phyloP scores from a whole-genome alignment of 371 early-diverging fungal genomes.

The Sporodiniella umbellata region DNA sequence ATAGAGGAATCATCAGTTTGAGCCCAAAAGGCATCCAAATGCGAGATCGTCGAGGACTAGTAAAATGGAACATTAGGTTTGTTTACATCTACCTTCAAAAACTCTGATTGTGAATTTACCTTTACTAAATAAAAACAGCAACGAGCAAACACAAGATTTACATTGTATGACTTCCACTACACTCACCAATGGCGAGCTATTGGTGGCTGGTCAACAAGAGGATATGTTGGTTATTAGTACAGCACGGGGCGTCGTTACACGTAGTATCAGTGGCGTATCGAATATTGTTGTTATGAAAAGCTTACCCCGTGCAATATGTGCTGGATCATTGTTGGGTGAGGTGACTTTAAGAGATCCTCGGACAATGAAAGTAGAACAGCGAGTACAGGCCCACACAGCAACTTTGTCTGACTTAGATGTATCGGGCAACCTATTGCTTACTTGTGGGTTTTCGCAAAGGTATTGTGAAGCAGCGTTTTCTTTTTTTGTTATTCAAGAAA shows the following conservation, averaged over 20 bases:
- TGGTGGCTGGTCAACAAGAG: constrained; percentile 65
- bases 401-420: constrained; percentile 76
- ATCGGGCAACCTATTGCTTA: constrained; percentile 68
- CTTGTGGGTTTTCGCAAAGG: constrained; percentile 77
- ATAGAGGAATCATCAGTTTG: constrained; percentile 66
- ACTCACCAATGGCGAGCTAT: constrained; percentile 63
- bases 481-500: neutral
- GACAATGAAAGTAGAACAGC: constrained; percentile 64
- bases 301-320: constrained; percentile 59
- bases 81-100: too few relatives aligned
- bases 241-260: constrained; percentile 63
- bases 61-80: constrained; percentile 67
- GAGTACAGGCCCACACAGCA: constrained; percentile 75
- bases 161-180: constrained; percentile 67
- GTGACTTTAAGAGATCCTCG: constrained; percentile 70
- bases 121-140: constrained; percentile 26
- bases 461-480: too few relatives aligned
- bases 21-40: constrained; percentile 66
- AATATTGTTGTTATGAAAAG: constrained; percentile 71
- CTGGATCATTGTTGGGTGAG: constrained; percentile 67
- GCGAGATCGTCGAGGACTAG: constrained; percentile 66
- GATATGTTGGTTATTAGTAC: constrained; percentile 64
- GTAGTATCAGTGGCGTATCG: constrained; percentile 36
- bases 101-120: too few relatives aligned
- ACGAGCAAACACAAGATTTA: constrained; percentile 56